These are phyloP conservation scores for Bolboschoenoplectus hybrid DNA, from an alignment of 202 grass and related monocot species.

Conservation along the genomic window DNA sequence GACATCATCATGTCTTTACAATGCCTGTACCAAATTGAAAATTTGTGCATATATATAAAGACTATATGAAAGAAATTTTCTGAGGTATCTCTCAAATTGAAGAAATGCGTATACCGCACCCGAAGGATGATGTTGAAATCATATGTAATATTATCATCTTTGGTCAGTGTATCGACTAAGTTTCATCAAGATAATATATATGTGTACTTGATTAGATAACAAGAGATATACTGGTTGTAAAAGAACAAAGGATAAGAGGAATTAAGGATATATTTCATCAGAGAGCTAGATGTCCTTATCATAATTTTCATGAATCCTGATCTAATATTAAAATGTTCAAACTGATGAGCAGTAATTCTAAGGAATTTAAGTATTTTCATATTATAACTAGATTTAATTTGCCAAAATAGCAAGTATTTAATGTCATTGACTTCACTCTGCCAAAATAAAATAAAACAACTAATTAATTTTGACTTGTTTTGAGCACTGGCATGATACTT, in stretches of 20 bases:
- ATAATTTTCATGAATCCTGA: neutral
- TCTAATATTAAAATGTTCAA: neutral
- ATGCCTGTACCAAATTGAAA: neutral
- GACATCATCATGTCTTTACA: neutral
- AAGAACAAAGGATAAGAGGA: neutral
- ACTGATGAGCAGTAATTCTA: neutral
- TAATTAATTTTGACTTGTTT: neutral
- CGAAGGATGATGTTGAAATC: neutral
- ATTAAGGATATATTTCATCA: neutral
- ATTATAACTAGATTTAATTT: neutral
- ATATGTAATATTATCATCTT: neutral
- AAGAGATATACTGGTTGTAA: neutral
- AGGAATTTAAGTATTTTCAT: neutral
- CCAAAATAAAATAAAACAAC: neutral
- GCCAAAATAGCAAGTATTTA: neutral
- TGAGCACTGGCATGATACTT: neutral
- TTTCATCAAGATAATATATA: neutral
- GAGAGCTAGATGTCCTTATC: neutral
- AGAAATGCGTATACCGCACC: neutral
- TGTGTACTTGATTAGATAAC: neutral
- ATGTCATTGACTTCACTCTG: neutral
- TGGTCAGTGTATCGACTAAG: neutral
- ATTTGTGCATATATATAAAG: neutral
- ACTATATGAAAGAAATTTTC: neutral
- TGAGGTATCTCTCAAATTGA: neutral